Percentiles rank a stretch among this genome's conserved stretches.
Conservation (phyloP, 331 rosid species). For the Malus hybrid region DNA sequence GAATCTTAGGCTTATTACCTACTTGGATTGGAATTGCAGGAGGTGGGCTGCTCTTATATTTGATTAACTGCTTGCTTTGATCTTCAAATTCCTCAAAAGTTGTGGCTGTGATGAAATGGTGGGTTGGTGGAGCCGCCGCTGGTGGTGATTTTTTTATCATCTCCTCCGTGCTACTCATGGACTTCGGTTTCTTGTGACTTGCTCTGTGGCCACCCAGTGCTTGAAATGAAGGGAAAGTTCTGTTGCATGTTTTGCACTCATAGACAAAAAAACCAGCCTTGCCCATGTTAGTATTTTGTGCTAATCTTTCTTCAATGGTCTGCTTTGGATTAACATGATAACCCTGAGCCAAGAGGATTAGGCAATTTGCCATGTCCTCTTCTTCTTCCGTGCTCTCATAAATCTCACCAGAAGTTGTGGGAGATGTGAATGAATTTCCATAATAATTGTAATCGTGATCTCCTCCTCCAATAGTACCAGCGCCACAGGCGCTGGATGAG, state of each 20-base stretch:
- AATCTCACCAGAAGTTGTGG: constrained; percentile 24
- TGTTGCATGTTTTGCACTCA: constrained; percentile 90
- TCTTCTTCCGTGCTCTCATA: constrained; percentile 59
- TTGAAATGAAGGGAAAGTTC: constrained; percentile 83
- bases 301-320: neutral
- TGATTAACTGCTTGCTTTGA: constrained; percentile 1
- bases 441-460: constrained; percentile 14
- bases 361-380: constrained; percentile 93
- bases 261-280: constrained; percentile 37
- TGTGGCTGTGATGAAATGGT: neutral
- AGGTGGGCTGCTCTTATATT: neutral
- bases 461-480: neutral
- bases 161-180: constrained; percentile 16
- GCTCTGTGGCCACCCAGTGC: constrained; percentile 98
- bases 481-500: constrained; percentile 36
- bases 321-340: neutral
- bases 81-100: neutral
- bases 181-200: constrained; percentile 70
- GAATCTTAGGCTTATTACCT: constrained; percentile 44
- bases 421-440: constrained; percentile 38
- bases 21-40: constrained; percentile 21
- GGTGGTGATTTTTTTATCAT: constrained; percentile 1
- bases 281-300: neutral
- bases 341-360: constrained; percentile 77
- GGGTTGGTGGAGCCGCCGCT: neutral